Conservation (phyloP, 140 eudicot genomes). For the Eryngium alpinum region DNA sequence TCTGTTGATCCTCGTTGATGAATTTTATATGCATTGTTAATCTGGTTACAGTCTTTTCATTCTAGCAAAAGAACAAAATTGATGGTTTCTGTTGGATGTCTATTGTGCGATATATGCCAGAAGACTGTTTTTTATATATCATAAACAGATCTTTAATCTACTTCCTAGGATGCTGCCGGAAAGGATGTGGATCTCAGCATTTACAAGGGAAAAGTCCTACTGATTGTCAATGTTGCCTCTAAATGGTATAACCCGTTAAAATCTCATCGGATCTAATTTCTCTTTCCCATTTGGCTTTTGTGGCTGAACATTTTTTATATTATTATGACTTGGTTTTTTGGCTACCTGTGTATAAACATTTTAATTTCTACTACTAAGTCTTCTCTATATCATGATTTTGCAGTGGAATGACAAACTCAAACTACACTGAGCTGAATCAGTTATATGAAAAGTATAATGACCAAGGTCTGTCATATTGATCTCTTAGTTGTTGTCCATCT, state of each 20-base stretch:
- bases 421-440: conserved; percentile 65
- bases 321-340: background rate
- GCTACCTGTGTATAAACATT: background rate
- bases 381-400: conserved; percentile 4
- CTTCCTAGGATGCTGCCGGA: conserved; percentile 61
- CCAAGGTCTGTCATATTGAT: conserved; percentile 41
- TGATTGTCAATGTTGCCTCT: conserved; percentile 84
- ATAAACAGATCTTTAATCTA: background rate
- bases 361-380: background rate
- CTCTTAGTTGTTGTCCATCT: conserved; percentile 6
- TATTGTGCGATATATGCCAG: background rate
- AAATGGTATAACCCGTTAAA: conserved; percentile 42
- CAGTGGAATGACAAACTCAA: conserved; percentile 87
- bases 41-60: background rate
- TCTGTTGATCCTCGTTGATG: background rate
- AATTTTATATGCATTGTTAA: background rate
- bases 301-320: background rate
- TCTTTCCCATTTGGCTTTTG: background rate
- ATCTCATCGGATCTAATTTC: background rate
- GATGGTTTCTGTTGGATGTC: background rate
- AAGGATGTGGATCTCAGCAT: conserved; percentile 50
- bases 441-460: conserved; percentile 61
- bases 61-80: background rate
- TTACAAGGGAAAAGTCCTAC: conserved; percentile 69
- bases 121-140: background rate